phyloP scores from a whole-genome alignment of 768 basidiomycete species.

The Paxillus involutus region DNA sequence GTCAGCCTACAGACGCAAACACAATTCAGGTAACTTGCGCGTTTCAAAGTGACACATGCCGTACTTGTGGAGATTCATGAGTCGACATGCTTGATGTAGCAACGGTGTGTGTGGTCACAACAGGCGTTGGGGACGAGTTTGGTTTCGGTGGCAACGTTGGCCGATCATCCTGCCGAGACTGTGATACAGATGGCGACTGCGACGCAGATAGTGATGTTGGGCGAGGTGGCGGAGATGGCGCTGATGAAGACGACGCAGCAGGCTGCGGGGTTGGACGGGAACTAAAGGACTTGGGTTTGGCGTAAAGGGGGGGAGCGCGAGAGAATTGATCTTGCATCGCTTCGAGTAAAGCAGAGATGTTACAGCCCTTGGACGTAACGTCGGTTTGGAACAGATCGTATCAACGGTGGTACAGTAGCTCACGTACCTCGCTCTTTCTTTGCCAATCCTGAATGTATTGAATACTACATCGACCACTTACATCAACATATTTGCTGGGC shows the following conservation, averaged over 20 bases:
- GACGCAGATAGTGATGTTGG: conserved; percentile 7
- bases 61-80: conserved; percentile 18
- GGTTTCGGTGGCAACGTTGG: conserved; percentile 43
- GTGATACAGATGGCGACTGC: conserved; percentile 20
- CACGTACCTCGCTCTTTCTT: conserved; percentile 77
- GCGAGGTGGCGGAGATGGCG: conserved; percentile 19
- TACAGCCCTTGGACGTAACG: conserved; percentile 60
- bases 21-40: neutral
- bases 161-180: conserved; percentile 25
- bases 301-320: conserved; percentile 83
- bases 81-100: conserved; percentile 5
- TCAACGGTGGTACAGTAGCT: neutral
- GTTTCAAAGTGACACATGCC: conserved; percentile 5
- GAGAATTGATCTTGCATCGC: conserved; percentile 85
- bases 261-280: conserved; percentile 22
- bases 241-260: conserved; percentile 15
- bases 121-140: conserved; percentile 11
- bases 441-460: conserved; percentile 79
- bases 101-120: conserved; percentile 18
- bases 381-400: conserved; percentile 13
- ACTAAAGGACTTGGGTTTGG: conserved; percentile 57
- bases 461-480: conserved; percentile 70
- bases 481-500: conserved; percentile 71
- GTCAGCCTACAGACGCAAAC: conserved; percentile 17
- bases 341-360: conserved; percentile 68